Evolutionary conservation across 805 yeast genomes (phyloP), one percentile per base, ranked within the genome.

Genomic region (Blastobotrys americana): DNA sequence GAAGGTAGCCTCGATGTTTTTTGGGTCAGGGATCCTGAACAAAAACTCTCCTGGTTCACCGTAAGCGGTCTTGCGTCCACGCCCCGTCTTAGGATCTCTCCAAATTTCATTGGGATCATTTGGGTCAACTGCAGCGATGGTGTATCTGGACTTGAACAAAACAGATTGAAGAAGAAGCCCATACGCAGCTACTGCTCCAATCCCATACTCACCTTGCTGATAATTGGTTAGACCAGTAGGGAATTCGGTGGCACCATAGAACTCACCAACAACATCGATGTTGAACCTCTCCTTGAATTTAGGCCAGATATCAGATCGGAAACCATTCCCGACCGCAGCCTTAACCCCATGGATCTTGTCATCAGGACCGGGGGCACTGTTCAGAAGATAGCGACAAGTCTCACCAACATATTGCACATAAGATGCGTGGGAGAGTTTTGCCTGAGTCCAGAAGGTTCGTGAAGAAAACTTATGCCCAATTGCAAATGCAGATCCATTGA

Each of bases 391-490:
- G 40, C 97, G 76, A 63, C 97, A 86, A 25, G 87, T 88, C 64
- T 89, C 97, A 15, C 97, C 97, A 15, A 89, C 97, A 56, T 89
- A 89, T 64, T 89, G 96, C 44, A 87, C 74, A 50, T 84, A 85
- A 3, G 95, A 84, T 2, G 96, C 84, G 2, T 70, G 64, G 10
- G 80, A 64, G 28, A 84, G 58, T 52, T 73, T 78, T 2, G 83
- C 89, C 64, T 90, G 96, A 15, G 88, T 81, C 97, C 97, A 89
- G 63, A 85, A 87, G 3, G 84, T 77, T 3, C 82, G 72, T 4
- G 90, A 80, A 1, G 95, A 84, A 61, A 90, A 89, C 61, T 84
- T 85, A 51, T 80, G 80, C 21, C 90, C 80, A 19, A 90, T 62
- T 0, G 93, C 84, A 39, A 83, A 76, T 51, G 88, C 77, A 0